Base-by-base conservation (phyloP, 2,329 filamentous ascomycete genomes). In the Verticillium longisporum region DNA sequence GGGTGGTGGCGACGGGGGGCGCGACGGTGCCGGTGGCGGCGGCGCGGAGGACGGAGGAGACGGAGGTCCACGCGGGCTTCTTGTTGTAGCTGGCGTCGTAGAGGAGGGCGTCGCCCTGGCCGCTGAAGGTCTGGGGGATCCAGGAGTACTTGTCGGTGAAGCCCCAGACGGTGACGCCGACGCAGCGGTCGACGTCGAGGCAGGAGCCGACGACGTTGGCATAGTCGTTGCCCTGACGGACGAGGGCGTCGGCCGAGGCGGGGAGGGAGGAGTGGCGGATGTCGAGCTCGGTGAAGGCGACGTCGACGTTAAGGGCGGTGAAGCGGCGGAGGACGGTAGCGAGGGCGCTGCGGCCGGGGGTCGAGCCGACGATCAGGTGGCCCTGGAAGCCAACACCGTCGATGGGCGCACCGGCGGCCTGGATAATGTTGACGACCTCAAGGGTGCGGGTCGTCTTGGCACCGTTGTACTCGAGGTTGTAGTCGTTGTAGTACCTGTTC, bases 221-320 rank as follows among this genome's bases (percentile, higher is more conserved):
- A 63, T 83, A 86, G 57, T 81, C 79, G 18, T 68, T 66, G 0
- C 77, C 78, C 71, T 87, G 84, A 32, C 76, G 74, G 15, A 71
- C 68, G 18, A 78, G 69, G 34, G 74, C 74, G 1, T 73, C 68
- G 1, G 70, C 67, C 3, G 72, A 77, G 3, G 79, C 70, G 0
- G 84, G 82, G 13, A 85, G 69, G 5, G 68, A 69, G 1, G 69
- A 68, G 60, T 81, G 78, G 34, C 84, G 77, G 63, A 88, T 82
- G 68, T 88, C 85, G 26, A 88, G 74, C 73, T 88, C 85, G 1
- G 85, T 88, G 68, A 85, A 78, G 5, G 83, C 83, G 4, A 86
- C 81, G 62, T 88, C 84, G 4, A 85, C 72, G 5, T 78, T 78
- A 1, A 83, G 76, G 1, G 74, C 72, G 1, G 78, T 77, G 73